Evolutionary conservation across 1,139 yeast genomes (phyloP).

Genomic region (Sugiyamaella pinicola): DNA sequence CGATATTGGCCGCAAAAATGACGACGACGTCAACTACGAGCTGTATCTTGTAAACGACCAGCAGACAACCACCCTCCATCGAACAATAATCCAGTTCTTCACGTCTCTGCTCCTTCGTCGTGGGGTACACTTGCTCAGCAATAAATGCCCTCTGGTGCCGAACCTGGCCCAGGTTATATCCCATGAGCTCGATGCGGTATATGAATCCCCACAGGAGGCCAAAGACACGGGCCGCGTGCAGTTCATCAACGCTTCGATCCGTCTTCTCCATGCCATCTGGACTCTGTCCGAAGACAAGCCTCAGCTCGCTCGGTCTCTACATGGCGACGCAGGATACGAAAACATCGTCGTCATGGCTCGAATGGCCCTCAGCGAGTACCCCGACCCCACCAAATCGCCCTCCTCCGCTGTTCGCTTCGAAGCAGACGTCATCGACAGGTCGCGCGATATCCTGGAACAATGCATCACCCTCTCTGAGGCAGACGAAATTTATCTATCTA

Average conservation of each 20-base stretch:
- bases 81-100: slow-evolving; percentile 24
- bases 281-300: slow-evolving; percentile 26
- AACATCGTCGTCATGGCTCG: slow-evolving; percentile 56
- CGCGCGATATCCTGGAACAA: slow-evolving; percentile 69
- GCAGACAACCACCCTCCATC: slow-evolving; percentile 12
- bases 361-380: slow-evolving; percentile 53
- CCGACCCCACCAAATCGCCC: slow-evolving; percentile 43
- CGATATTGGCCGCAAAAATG: slow-evolving; percentile 16
- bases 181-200: slow-evolving; percentile 26
- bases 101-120: slow-evolving; percentile 19
- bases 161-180: slow-evolving; percentile 18
- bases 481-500: slow-evolving; percentile 58
- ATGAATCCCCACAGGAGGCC: slow-evolving; percentile 22
- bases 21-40: slow-evolving; percentile 17
- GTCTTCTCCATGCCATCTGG: slow-evolving; percentile 33
- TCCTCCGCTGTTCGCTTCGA: slow-evolving; percentile 63
- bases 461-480: slow-evolving; percentile 79
- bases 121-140: slow-evolving; percentile 20
- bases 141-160: slow-evolving; percentile 12
- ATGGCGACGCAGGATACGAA: slow-evolving; percentile 44
- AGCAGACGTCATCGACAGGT: slow-evolving; percentile 63
- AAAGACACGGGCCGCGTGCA: slow-evolving; percentile 13
- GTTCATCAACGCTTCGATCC: slow-evolving; percentile 30
- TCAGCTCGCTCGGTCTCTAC: slow-evolving; percentile 23
- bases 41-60: slow-evolving; percentile 19